These are phyloP conservation scores for Orbilia oligospora DNA, from an alignment of 2,329 filamentous ascomycete species.

Conservation along the genomic window DNA sequence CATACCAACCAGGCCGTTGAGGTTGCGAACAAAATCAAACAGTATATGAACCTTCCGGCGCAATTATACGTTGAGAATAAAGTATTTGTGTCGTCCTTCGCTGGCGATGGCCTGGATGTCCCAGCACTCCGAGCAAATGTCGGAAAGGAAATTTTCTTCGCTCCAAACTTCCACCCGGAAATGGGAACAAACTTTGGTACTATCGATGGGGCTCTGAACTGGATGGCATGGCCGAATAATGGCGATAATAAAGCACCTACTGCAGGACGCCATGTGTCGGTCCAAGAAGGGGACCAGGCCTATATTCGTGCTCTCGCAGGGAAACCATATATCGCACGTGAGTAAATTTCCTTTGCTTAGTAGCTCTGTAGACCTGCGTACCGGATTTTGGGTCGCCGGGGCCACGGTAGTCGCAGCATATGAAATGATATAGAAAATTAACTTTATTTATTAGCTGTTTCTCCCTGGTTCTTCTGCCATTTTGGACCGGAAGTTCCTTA, in stretches of 20 bases:
- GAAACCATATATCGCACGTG: constrained; percentile 68
- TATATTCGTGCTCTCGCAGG: constrained; percentile 67
- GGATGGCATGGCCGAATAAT: constrained; percentile 70
- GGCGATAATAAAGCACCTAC: constrained; percentile 67
- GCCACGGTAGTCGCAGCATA: too few species aligned
- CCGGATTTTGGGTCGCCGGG: too few species aligned
- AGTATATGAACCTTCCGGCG: constrained; percentile 66
- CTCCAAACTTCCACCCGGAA: constrained; percentile 69
- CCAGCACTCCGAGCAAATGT: constrained; percentile 66
- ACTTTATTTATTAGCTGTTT: constrained; percentile 65
- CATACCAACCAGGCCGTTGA: constrained; percentile 58
- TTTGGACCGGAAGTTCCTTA: constrained; percentile 71
- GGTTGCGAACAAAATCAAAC: constrained; percentile 66
- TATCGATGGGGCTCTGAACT: constrained; percentile 66
- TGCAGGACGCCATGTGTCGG: constrained; percentile 54
- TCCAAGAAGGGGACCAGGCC: constrained; percentile 65
- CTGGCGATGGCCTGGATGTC: constrained; percentile 68
- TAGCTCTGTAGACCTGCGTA: too few species aligned
- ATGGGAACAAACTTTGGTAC: constrained; percentile 63
- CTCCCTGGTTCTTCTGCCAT: constrained; percentile 71
- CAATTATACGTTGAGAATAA: constrained; percentile 68
- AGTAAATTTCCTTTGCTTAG: not conserved
- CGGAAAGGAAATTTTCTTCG: constrained; percentile 67
- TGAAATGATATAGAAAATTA: too few species aligned
- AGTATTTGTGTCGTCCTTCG: constrained; percentile 71